Conservation (phyloP, 495 filamentous ascomycete species). For the Daldinia childiae region DNA sequence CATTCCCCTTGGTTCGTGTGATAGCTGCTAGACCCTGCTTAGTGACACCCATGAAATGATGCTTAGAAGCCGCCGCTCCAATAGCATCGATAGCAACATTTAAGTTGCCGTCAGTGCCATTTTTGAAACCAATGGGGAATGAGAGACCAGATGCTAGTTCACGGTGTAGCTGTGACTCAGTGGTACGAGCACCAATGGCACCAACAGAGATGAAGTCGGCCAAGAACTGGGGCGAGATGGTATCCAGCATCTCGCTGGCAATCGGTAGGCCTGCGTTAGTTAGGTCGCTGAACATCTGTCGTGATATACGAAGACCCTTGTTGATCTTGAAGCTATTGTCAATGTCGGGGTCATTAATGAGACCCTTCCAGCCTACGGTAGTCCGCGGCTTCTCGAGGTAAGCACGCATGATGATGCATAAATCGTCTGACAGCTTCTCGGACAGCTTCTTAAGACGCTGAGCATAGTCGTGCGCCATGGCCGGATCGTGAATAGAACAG, state of each 20-base stretch:
- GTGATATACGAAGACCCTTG: slow-evolving; percentile 89
- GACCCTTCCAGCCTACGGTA: slow-evolving; percentile 98
- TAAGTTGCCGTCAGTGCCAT: slow-evolving; percentile 95
- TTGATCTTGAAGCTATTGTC: slow-evolving; percentile 98
- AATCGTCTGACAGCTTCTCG: slow-evolving; percentile 78
- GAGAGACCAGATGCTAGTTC: slow-evolving; percentile 96
- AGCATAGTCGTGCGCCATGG: slow-evolving; percentile 87
- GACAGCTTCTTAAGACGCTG: slow-evolving; percentile 76
- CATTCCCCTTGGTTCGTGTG: slow-evolving; percentile 89
- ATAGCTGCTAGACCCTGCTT: slow-evolving; percentile 97
- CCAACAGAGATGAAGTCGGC: slow-evolving; percentile 95
- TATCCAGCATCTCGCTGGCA: slow-evolving; percentile 97
- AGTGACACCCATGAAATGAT: slow-evolving; percentile 99
- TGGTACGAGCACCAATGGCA: slow-evolving; percentile 96
- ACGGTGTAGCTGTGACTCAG: slow-evolving; percentile 93
- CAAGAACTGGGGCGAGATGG: slow-evolving; percentile 94
- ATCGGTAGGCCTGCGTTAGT: slow-evolving; percentile 89
- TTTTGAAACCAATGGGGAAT: slow-evolving; percentile 99
- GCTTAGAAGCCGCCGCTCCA: slow-evolving; percentile 86
- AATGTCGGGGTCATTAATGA: slow-evolving; percentile 99
- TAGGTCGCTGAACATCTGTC: slow-evolving; percentile 90
- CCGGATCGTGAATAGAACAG: slow-evolving; percentile 97
- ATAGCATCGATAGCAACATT: slow-evolving; percentile 97
- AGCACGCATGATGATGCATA: slow-evolving; percentile 95
- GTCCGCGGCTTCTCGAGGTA: slow-evolving; percentile 99